Evolutionary conservation across 495 filamentous ascomycete species (phyloP).

Genomic region (Neurospora sp.): DNA sequence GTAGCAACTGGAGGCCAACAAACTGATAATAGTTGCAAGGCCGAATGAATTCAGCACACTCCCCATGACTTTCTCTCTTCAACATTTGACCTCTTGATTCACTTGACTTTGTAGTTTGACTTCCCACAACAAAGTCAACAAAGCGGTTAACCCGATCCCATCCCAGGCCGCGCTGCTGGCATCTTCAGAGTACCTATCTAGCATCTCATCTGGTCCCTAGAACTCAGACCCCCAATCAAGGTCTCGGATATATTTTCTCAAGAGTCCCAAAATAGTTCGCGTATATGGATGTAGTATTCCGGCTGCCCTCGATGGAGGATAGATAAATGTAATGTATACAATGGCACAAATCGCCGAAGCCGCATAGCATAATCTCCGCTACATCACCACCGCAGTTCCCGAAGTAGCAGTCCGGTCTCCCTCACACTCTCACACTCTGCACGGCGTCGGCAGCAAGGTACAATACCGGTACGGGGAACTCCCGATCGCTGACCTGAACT

Average conservation of each 20-base stretch:
- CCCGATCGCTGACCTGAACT: no score
- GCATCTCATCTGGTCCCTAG: neutral
- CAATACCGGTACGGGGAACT: neutral
- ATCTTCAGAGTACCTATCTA: neutral
- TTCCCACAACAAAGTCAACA: neutral
- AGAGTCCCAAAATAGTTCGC: neutral
- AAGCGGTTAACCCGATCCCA: neutral
- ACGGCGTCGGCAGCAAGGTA: neutral
- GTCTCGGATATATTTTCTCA: neutral
- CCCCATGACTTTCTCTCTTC: no score
- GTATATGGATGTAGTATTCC: neutral
- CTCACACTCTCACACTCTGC: neutral
- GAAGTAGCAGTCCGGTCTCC: neutral
- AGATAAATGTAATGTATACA: neutral
- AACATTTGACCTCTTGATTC: neutral
- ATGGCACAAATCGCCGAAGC: neutral
- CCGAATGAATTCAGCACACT: no score
- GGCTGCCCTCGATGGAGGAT: neutral
- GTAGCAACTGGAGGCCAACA: no score
- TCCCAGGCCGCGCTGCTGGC: neutral
- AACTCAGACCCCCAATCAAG: neutral
- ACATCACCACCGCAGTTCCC: neutral
- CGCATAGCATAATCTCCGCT: neutral
- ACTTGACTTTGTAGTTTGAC: neutral
- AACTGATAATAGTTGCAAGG: no score